Evolutionary conservation across 495 filamentous ascomycete genomes (phyloP).

Genomic region (Jackrogersella minutella): DNA sequence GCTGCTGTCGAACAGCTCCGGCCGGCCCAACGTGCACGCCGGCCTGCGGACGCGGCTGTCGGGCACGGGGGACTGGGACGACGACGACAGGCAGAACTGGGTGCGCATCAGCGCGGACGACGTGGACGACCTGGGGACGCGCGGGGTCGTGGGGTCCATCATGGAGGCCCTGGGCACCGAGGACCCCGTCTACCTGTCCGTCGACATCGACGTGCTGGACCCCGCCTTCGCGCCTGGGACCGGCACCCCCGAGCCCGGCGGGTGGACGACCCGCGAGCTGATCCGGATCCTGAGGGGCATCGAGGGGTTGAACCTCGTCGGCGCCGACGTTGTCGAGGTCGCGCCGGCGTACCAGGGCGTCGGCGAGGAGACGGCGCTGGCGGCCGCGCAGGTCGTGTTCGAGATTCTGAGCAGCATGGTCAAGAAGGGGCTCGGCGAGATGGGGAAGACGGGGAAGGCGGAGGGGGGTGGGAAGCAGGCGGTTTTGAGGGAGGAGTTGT

Average conservation of each 20-base stretch:
- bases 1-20: conserved; percentile 69
- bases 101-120: conserved; percentile 71
- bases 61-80: conserved; percentile 72
- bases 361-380: conserved; percentile 83
- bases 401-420: conserved; percentile 86
- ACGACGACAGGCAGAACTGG: conserved; percentile 70
- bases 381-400: conserved; percentile 82
- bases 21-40: conserved; percentile 72
- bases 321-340: conserved; percentile 85
- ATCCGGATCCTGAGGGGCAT: conserved; percentile 74
- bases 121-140: conserved; percentile 71
- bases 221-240: conserved; percentile 76
- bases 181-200: conserved; percentile 72
- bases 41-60: conserved; percentile 77
- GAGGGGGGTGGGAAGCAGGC: background rate
- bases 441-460: conserved; percentile 46
- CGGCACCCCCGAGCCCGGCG: conserved; percentile 76
- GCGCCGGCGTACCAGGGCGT: conserved; percentile 84
- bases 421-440: conserved; percentile 58
- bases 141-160: conserved; percentile 66
- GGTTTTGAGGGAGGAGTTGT: conserved; percentile 48
- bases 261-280: conserved; percentile 77
- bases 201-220: conserved; percentile 81
- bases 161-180: conserved; percentile 65
- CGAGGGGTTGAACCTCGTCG: conserved; percentile 74